These are phyloP conservation scores for Mycosphaerelloides madeirae DNA, from an alignment of 2,329 filamentous ascomycete species.

Conservation along the genomic window DNA sequence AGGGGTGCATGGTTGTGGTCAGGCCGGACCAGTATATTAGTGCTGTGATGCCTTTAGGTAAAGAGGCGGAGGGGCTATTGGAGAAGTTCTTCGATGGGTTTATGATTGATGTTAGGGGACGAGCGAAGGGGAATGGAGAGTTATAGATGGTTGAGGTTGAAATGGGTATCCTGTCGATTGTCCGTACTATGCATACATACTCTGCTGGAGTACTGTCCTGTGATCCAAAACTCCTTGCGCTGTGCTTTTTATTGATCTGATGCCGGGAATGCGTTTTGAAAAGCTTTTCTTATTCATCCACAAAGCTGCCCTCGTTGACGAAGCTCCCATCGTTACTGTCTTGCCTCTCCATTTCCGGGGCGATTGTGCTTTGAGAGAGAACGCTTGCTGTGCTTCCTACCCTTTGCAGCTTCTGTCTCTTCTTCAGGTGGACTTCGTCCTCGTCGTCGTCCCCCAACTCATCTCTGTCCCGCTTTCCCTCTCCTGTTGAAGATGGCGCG, in stretches of 20 bases:
- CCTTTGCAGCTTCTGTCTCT: constrained; percentile 34
- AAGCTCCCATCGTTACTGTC: constrained; percentile 36
- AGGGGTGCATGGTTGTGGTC: constrained; percentile 56
- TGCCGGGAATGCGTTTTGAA: too few species aligned
- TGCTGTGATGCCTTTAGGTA: constrained; percentile 28
- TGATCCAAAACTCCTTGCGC: too few species aligned
- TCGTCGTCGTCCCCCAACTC: constrained; percentile 32
- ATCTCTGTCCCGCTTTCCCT: constrained; percentile 33
- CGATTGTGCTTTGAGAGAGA: constrained; percentile 21
- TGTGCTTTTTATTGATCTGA: too few species aligned
- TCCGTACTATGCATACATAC: too few species aligned
- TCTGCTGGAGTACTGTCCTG: too few species aligned
- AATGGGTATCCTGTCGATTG: too few species aligned
- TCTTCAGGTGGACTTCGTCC: constrained; percentile 32
- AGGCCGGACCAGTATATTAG: constrained; percentile 65
- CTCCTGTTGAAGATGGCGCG: constrained; percentile 19
- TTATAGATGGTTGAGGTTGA: background rate
- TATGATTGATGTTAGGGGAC: constrained; percentile 12
- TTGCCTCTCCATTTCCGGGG: constrained; percentile 27
- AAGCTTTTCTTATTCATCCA: too few species aligned
- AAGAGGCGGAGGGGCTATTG: constrained; percentile 17
- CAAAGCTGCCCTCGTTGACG: constrained; percentile 24
- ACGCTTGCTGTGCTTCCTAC: constrained; percentile 34
- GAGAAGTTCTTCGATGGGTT: constrained; percentile 30
- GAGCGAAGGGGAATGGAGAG: background rate